These are phyloP conservation scores for Hanseniaspora vineae DNA, from an alignment of 805 yeast species.

Conservation along the genomic window DNA sequence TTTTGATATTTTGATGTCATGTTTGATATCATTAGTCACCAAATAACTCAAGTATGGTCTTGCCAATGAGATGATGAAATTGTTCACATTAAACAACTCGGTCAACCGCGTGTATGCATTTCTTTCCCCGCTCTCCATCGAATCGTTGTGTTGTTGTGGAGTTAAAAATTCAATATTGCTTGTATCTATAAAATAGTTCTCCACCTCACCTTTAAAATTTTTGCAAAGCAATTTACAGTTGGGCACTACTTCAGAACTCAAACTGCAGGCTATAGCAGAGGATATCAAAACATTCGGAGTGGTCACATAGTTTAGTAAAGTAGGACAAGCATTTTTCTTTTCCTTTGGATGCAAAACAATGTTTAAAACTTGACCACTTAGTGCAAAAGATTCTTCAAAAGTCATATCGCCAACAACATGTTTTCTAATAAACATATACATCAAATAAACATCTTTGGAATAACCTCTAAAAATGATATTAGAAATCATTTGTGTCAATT, in stretches of 20 bases:
- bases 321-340: slow-evolving; percentile 43
- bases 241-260: slow-evolving; percentile 56
- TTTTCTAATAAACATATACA: slow-evolving; percentile 59
- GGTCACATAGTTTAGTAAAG: slow-evolving; percentile 74
- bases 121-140: slow-evolving; percentile 33
- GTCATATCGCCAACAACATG: slow-evolving; percentile 71
- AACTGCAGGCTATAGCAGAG: slow-evolving; percentile 81
- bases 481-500: slow-evolving; percentile 53
- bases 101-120: slow-evolving; percentile 79
- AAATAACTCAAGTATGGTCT: slow-evolving; percentile 90
- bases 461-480: slow-evolving; percentile 69
- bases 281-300: slow-evolving; percentile 85
- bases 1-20: slow-evolving; percentile 34
- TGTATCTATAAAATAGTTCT: slow-evolving; percentile 35
- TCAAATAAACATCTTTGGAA: slow-evolving; percentile 72
- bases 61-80: slow-evolving; percentile 81
- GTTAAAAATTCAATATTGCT: slow-evolving; percentile 10
- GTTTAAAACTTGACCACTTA: slow-evolving; percentile 68
- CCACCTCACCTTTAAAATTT: slow-evolving; percentile 49
- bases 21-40: slow-evolving; percentile 69
- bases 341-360: slow-evolving; percentile 76
- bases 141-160: slow-evolving; percentile 24
- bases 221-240: slow-evolving; percentile 45
- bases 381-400: slow-evolving; percentile 82
- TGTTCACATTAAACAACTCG: slow-evolving; percentile 89